Percentiles rank a stretch among this genome's conserved stretches.
These are phyloP conservation scores for Talaromyces sp. DNA, from an alignment of 2,329 filamentous ascomycete species.

Conservation along the genomic window DNA sequence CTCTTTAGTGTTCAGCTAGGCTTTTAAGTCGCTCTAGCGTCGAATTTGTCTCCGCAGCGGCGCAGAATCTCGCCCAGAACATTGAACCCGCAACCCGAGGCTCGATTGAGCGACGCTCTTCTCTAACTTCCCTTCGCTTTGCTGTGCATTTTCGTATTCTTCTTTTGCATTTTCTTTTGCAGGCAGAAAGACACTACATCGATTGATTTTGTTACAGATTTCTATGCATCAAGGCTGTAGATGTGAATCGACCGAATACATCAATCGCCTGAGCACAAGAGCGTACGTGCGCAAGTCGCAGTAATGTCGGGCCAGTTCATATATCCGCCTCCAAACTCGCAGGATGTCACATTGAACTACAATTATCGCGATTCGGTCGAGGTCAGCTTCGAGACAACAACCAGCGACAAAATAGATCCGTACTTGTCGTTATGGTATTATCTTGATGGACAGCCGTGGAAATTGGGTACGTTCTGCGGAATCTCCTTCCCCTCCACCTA, in stretches of 20 bases:
- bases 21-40: neutral
- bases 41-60: neutral
- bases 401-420: neutral
- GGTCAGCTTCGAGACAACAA: slow-evolving; percentile 13
- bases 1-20: neutral
- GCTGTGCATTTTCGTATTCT: neutral
- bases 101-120: neutral
- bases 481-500: neutral
- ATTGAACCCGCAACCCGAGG: neutral
- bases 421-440: slow-evolving; percentile 17
- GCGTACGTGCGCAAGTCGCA: neutral
- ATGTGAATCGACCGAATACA: neutral
- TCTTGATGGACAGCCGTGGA: slow-evolving; percentile 11
- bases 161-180: neutral
- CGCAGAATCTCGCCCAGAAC: neutral
- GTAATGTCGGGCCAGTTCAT: slow-evolving; percentile 13
- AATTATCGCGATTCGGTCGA: slow-evolving; percentile 15
- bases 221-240: neutral
- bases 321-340: slow-evolving; percentile 14
- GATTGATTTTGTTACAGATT: neutral
- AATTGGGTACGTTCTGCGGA: neutral
- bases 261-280: neutral
- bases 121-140: neutral
- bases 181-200: neutral
- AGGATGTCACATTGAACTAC: neutral